phyloP scores from a whole-genome alignment of 2,329 filamentous ascomycete genomes.

The Ambrosiella beaveri region DNA sequence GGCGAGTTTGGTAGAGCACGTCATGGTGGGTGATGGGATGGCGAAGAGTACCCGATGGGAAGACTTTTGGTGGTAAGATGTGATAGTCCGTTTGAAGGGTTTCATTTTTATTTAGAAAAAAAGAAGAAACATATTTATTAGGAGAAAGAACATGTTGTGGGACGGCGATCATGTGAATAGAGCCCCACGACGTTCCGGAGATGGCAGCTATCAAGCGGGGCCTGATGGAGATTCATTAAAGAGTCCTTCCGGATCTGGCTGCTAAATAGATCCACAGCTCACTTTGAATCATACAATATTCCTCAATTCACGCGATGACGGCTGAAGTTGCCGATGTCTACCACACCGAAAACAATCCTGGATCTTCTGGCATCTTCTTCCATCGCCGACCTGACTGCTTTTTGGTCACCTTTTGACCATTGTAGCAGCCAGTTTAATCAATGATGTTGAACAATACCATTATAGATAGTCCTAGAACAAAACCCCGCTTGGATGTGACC shows the following conservation, averaged over 20 bases:
- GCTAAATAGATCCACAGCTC: background rate
- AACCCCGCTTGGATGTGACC: no score
- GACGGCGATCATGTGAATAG: no score
- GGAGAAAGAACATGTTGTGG: no score
- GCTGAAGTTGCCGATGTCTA: background rate
- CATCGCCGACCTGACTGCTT: background rate
- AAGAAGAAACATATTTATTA: no score
- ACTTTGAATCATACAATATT: background rate
- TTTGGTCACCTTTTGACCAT: background rate
- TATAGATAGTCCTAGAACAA: no score
- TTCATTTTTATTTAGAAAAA: no score
- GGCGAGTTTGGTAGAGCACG: background rate
- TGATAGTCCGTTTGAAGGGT: no score
- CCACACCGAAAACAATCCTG: background rate
- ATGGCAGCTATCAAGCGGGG: no score
- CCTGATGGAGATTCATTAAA: no score
- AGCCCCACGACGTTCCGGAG: no score
- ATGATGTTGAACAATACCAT: background rate
- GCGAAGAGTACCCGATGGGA: background rate
- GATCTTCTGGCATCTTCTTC: background rate
- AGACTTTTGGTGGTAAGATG: background rate
- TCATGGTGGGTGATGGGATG: background rate
- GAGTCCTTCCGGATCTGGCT: no score
- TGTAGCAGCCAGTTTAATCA: background rate
- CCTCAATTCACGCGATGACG: background rate